Conservation (phyloP, 2,329 filamentous ascomycete genomes). For the Colletotrichum sp. region DNA sequence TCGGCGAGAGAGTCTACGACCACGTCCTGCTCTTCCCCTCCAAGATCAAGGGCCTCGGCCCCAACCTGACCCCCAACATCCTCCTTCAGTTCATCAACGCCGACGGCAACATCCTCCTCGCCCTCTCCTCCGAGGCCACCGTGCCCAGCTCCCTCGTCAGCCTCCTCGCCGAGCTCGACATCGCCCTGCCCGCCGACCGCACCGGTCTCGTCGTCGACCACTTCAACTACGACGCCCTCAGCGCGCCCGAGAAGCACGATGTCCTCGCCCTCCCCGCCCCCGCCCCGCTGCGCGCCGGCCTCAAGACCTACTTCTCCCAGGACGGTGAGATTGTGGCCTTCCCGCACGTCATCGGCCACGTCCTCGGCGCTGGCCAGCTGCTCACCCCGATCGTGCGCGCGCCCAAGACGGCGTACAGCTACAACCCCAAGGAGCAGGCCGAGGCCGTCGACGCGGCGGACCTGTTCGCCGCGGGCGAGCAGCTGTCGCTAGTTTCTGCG, state of each 20-base stretch:
- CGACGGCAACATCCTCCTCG: slow-evolving; percentile 88
- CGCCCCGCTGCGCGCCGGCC: slow-evolving; percentile 65
- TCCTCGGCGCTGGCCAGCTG: slow-evolving; percentile 78
- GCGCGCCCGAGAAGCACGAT: slow-evolving; percentile 84
- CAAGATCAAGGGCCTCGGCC: slow-evolving; percentile 92
- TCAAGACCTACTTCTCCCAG: slow-evolving; percentile 79
- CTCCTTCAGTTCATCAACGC: slow-evolving; percentile 92
- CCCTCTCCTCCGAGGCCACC: slow-evolving; percentile 74
- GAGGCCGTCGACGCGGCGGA: slow-evolving; percentile 72
- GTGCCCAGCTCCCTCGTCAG: slow-evolving; percentile 77
- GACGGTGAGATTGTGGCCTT: slow-evolving; percentile 74
- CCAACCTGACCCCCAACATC: slow-evolving; percentile 82
- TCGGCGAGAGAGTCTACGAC: slow-evolving; percentile 89
- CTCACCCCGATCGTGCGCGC: slow-evolving; percentile 84
- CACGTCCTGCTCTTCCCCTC: slow-evolving; percentile 88
- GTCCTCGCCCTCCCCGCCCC: slow-evolving; percentile 81
- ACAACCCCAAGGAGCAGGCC: slow-evolving; percentile 88
- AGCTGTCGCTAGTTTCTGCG: slow-evolving; percentile 83
- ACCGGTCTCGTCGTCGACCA: slow-evolving; percentile 90
- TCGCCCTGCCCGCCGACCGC: slow-evolving; percentile 85
- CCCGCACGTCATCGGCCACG: slow-evolving; percentile 80
- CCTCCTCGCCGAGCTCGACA: slow-evolving; percentile 86
- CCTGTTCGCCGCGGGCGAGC: slow-evolving; percentile 81
- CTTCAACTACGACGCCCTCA: slow-evolving; percentile 86
- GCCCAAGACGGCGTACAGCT: slow-evolving; percentile 86